phyloP scores from a whole-genome alignment of 495 filamentous ascomycete species.

The Penicillium crystallinum region DNA sequence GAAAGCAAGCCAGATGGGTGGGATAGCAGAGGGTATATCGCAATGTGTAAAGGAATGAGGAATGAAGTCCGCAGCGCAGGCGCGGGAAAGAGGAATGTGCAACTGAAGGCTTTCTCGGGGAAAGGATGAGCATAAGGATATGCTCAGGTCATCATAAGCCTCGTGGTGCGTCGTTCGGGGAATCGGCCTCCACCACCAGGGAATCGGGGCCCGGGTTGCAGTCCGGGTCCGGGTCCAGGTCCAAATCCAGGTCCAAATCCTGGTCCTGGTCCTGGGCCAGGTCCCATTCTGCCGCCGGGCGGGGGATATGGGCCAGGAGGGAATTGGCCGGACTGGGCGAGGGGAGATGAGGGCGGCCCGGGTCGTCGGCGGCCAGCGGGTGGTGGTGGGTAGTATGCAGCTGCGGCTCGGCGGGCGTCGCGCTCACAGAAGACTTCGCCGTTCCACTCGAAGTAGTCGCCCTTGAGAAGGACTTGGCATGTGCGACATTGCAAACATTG shows the following conservation, averaged over 20 bases:
- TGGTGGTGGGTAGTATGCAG: conserved; percentile 30
- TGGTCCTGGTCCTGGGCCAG: neutral
- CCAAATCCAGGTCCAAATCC: conserved; percentile 20
- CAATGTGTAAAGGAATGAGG: conserved; percentile 18
- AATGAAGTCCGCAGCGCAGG: neutral
- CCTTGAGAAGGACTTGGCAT: conserved; percentile 48
- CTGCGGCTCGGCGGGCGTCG: conserved; percentile 65
- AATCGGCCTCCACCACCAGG: conserved; percentile 40
- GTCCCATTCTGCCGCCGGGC: too few species aligned
- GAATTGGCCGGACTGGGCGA: conserved; percentile 19
- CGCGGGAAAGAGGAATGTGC: neutral
- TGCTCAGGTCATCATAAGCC: conserved; percentile 78
- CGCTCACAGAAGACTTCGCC: conserved; percentile 73
- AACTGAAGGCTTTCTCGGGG: neutral
- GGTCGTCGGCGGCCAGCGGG: conserved; percentile 23
- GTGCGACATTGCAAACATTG: conserved; percentile 75
- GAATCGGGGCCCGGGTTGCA: conserved; percentile 26
- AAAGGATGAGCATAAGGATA: neutral
- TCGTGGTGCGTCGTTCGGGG: conserved; percentile 74
- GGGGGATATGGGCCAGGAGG: conserved; percentile 11
- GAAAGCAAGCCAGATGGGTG: conserved; percentile 9
- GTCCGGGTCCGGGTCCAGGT: conserved; percentile 27
- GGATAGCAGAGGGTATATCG: conserved; percentile 23
- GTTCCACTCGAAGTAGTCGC: conserved; percentile 68
- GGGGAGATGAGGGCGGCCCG: conserved; percentile 16